A percentile compares a stretch with the other conserved stretches of the same genome.
Evolutionary conservation across 2,329 filamentous ascomycete species (phyloP).

Genomic region (Arthroderma sp.): DNA sequence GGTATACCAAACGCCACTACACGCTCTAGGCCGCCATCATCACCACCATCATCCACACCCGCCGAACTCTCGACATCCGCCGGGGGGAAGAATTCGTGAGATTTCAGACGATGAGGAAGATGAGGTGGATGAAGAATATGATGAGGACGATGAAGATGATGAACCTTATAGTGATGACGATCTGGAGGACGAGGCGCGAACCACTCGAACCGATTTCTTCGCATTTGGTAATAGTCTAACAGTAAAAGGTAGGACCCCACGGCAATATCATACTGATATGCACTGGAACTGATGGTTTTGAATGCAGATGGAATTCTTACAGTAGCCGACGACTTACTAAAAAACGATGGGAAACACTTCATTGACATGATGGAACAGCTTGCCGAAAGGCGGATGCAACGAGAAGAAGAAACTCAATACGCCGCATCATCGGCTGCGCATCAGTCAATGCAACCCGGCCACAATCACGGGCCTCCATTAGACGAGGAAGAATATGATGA

Average conservation of each 20-base stretch:
- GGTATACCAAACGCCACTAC: slow-evolving; percentile 43
- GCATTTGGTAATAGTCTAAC: slow-evolving; percentile 95
- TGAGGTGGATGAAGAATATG: slow-evolving; percentile 42
- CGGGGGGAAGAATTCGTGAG: slow-evolving; percentile 57
- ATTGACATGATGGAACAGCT: slow-evolving; percentile 99
- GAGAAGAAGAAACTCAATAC: slow-evolving; percentile 77
- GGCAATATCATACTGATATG: neutral
- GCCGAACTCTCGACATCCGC: slow-evolving; percentile 47
- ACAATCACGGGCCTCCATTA: slow-evolving; percentile 59
- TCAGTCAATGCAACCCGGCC: slow-evolving; percentile 50
- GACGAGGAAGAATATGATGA: slow-evolving; percentile 63
- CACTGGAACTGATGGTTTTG: slow-evolving; percentile 5
- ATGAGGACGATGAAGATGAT: slow-evolving; percentile 58
- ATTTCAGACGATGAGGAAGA: slow-evolving; percentile 45
- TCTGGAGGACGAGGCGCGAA: slow-evolving; percentile 48
- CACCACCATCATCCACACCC: slow-evolving; percentile 24
- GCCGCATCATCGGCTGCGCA: slow-evolving; percentile 47
- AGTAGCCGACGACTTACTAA: slow-evolving; percentile 92
- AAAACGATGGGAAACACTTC: slow-evolving; percentile 98
- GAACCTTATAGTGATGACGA: slow-evolving; percentile 54
- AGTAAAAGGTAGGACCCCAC: slow-evolving; percentile 56
- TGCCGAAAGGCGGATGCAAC: slow-evolving; percentile 90
- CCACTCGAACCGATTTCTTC: slow-evolving; percentile 68
- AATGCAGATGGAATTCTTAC: slow-evolving; percentile 79
- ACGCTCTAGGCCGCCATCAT: slow-evolving; percentile 47